Conservation (phyloP, 2,329 filamentous ascomycete species). For the Alternaria conjuncta region DNA sequence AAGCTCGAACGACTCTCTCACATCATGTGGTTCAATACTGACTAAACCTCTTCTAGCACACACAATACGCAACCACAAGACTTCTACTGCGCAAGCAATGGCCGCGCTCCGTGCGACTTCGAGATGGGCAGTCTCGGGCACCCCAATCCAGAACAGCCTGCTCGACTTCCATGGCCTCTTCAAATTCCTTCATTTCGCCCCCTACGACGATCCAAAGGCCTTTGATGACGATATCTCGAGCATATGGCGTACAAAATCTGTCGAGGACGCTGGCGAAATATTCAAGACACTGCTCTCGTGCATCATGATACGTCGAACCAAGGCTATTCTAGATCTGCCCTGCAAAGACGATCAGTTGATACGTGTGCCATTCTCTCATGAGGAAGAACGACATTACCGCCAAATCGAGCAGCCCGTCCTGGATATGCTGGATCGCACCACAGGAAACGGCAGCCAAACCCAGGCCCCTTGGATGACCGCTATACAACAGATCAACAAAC, state of each 20-base stretch:
- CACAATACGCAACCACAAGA: constrained; percentile 35
- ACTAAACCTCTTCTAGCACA: background rate
- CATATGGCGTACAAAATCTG: constrained; percentile 48
- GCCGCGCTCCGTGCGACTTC: constrained; percentile 51
- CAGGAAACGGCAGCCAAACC: background rate
- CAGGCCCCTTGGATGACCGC: constrained; percentile 21
- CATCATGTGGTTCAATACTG: background rate
- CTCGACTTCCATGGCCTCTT: constrained; percentile 24
- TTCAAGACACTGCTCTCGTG: constrained; percentile 50
- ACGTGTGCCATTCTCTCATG: background rate
- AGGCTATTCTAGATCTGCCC: constrained; percentile 50
- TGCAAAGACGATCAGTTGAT: constrained; percentile 34
- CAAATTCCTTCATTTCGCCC: constrained; percentile 20
- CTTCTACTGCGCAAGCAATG: constrained; percentile 18
- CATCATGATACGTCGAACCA: constrained; percentile 52
- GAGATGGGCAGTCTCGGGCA: constrained; percentile 63
- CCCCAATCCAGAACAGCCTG: constrained; percentile 36
- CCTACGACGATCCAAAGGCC: constrained; percentile 33
- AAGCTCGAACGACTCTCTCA: too few relatives aligned
- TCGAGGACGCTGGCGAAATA: constrained; percentile 46
- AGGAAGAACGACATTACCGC: background rate
- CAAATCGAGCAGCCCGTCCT: background rate
- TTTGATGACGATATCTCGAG: constrained; percentile 52
- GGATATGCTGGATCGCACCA: background rate
- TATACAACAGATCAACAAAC: constrained; percentile 54